phyloP scores from a whole-genome alignment of 139 green algal genomes.

The Chlorella vulgaris region DNA sequence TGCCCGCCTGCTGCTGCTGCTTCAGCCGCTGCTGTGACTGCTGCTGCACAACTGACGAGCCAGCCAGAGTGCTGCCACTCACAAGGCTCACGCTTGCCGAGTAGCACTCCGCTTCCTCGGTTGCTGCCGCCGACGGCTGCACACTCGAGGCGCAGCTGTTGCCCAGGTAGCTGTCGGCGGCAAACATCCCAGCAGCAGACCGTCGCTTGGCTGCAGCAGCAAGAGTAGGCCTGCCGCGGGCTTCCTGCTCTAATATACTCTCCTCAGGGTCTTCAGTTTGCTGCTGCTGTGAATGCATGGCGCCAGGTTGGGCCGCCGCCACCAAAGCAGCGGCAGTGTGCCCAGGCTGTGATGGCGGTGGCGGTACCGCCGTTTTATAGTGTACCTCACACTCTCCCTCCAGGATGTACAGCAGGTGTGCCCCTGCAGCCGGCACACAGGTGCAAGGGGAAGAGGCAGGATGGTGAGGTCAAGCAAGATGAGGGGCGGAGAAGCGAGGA shows the following conservation, averaged over 20 bases:
- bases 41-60: neutral
- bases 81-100: too few relatives aligned
- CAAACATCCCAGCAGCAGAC: constrained; percentile 23
- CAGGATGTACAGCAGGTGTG: constrained; percentile 54
- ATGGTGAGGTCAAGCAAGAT: too few relatives aligned
- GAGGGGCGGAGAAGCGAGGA: too few relatives aligned
- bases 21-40: neutral
- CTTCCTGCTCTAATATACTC: too few relatives aligned
- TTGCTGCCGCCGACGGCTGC: neutral
- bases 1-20: neutral
- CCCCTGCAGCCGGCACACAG: neutral
- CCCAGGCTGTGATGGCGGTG: too few relatives aligned
- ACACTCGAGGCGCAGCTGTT: neutral
- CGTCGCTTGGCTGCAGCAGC: neutral
- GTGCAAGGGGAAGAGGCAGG: too few relatives aligned
- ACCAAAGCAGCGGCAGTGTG: too few relatives aligned
- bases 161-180: neutral
- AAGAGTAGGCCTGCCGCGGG: neutral
- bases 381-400: constrained; percentile 52
- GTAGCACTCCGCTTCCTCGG: neutral
- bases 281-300: too few relatives aligned
- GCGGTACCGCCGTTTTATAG: constrained; percentile 19
- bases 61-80: too few relatives aligned
- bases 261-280: too few relatives aligned
- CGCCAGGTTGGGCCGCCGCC: too few relatives aligned